Evolutionary conservation across 1,139 yeast genomes (phyloP), one percentile per base, ranked within the genome.

Genomic region (Sugiyamaella xylanicola): DNA sequence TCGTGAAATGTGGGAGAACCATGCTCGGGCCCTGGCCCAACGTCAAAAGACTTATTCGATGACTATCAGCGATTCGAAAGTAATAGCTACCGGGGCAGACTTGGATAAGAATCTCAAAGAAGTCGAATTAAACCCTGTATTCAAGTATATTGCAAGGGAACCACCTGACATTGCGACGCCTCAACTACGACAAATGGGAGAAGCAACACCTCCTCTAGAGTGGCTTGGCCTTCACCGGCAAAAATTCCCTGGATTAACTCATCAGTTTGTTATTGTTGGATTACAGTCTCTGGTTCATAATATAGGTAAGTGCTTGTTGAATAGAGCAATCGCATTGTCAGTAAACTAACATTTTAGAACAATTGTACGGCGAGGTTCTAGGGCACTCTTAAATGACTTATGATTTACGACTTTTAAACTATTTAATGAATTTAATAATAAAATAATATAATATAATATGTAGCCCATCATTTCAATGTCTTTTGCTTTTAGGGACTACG

Each of bases 131-230:
- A 82, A 80, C 39, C 77, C 84, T 5, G 82, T 81, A 59, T 87
- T 65, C 54, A 59, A 62, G 2, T 93, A 93, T 64, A 67, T 79
- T 16, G 82, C 98, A 0, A 66, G 87, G 25, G 83, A 80, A 40
- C 87, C 87, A 8, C 96, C 97, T 0, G 76, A 82, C 8, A 90
- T 93, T 47, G 95, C 88, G 59, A 89, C 93, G 21, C 98, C 98
- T 1, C 95, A 86, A 64, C 76, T 93, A 63, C 84, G 85, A 65
- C 98, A 93, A 67, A 77, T 93, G 66, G 98, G 98, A 29, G 93
- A 87, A 72, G 98, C 97, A 0, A 93, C 99, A 0, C 99, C 99
- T 1, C 98, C 99, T 1, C 74, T 93, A 59, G 98, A 93, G 69
- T 93, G 99, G 99, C 87, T 93, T 74, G 99, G 99, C 0, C 77